Evolutionary conservation across 805 yeast genomes (phyloP).

Genomic region (Candida orba): DNA sequence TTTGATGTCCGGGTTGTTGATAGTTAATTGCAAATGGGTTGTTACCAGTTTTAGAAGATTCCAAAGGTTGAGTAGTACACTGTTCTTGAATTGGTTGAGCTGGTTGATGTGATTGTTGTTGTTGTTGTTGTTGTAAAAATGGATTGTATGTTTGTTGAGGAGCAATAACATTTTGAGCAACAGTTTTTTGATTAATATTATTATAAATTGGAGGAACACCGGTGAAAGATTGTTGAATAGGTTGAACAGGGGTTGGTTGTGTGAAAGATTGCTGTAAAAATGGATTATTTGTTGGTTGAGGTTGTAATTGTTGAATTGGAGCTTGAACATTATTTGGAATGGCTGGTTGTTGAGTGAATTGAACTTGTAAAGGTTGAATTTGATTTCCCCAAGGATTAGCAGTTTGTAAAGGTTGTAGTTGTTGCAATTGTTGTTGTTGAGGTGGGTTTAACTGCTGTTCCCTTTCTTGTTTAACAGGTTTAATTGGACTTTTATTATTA

Average conservation of each 20-base stretch:
- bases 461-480: background rate
- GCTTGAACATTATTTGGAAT: conserved; percentile 5
- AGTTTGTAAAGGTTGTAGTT: background rate
- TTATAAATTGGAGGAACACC: background rate
- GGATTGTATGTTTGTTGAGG: conserved; percentile 9
- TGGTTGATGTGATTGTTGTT: background rate
- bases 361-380: conserved; percentile 18
- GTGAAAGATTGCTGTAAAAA: conserved; percentile 18
- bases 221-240: background rate
- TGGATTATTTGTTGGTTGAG: conserved; percentile 29
- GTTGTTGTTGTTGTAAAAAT: conserved; percentile 17
- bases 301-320: conserved; percentile 11
- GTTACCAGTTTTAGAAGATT: conserved; percentile 20
- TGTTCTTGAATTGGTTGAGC: too few species aligned
- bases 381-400: conserved; percentile 24
- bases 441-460: too few species aligned
- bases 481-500: conserved; percentile 17
- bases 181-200: conserved; percentile 6
- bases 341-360: conserved; percentile 20
- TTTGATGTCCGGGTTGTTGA: conserved; percentile 5
- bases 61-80: conserved; percentile 1
- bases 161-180: background rate
- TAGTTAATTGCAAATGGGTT: conserved; percentile 25
- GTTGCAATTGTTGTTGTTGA: background rate
- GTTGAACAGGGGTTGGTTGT: conserved; percentile 6